phyloP scores from a whole-genome alignment of 306 rosid genomes.

The Vachellia pachyceras region DNA sequence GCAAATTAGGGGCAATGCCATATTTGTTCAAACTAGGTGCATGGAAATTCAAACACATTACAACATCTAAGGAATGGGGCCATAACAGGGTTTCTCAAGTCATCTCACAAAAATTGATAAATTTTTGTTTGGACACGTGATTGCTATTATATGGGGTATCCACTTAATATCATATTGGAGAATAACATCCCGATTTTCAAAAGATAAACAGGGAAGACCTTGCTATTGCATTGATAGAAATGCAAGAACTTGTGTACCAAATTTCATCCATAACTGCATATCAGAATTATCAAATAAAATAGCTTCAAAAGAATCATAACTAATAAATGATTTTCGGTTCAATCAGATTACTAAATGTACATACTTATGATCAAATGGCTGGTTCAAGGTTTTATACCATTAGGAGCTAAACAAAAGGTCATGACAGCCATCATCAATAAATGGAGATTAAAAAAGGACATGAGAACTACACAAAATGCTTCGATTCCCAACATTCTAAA shows the following conservation, averaged over 20 bases:
- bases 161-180: too few species aligned
- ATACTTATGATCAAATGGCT: constrained; percentile 3
- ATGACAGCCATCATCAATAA: neutral
- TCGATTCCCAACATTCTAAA: constrained; percentile 19
- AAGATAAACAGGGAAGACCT: too few species aligned
- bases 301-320: constrained; percentile 6
- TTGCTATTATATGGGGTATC: neutral
- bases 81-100: constrained; percentile 9
- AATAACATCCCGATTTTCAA: too few species aligned
- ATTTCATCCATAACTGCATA: constrained; percentile 5
- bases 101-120: constrained; percentile 13
- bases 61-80: constrained; percentile 19
- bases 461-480: neutral
- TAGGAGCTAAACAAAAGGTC: neutral
- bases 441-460: neutral
- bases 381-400: constrained; percentile 18
- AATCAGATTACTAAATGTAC: neutral
- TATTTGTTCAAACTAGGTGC: constrained; percentile 3
- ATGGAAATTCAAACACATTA: constrained; percentile 3
- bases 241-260: neutral
- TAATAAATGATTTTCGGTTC: neutral
- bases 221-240: too few species aligned
- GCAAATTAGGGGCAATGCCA: constrained; percentile 12
- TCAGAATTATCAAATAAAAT: constrained; percentile 1
- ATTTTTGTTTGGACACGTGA: neutral